Conservation (phyloP, 2,329 filamentous ascomycete genomes). For the Colletotrichum sp. region DNA sequence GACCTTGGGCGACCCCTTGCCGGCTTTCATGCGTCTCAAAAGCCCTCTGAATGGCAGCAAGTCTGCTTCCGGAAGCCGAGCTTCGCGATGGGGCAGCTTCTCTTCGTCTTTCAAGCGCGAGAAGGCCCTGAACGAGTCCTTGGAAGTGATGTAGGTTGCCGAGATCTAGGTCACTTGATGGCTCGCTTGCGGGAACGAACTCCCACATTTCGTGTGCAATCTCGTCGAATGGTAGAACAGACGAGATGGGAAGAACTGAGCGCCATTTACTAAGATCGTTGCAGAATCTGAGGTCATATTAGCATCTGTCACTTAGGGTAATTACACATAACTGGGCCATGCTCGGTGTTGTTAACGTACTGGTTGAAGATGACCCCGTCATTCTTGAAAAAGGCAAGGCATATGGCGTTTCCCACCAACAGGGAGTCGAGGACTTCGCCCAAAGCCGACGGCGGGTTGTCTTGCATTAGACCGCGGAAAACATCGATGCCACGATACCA, state of each 20-base stretch:
- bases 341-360: constrained; percentile 3
- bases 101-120: constrained; percentile 15
- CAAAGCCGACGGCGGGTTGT: constrained; percentile 15
- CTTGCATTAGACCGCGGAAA: constrained; percentile 20
- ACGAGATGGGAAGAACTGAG: constrained; percentile 18
- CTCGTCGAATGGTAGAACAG: constrained; percentile 27
- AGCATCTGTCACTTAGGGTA: background rate
- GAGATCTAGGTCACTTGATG: background rate
- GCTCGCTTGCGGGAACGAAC: background rate
- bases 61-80: background rate
- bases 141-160: constrained; percentile 23
- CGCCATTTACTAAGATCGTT: constrained; percentile 31
- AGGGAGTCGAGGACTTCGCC: constrained; percentile 19
- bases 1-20: background rate
- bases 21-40: constrained; percentile 1
- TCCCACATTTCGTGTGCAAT: constrained; percentile 27
- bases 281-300: constrained; percentile 24
- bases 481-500: constrained; percentile 19
- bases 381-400: background rate
- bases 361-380: constrained; percentile 7
- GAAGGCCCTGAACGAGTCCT: constrained; percentile 26
- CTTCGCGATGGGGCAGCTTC: background rate
- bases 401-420: constrained; percentile 18
- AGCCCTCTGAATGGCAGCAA: constrained; percentile 11
- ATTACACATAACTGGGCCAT: too few species aligned